These are phyloP conservation scores for Neoarthrinium moseri DNA, from an alignment of 2,329 filamentous ascomycete species.

Conservation along the genomic window DNA sequence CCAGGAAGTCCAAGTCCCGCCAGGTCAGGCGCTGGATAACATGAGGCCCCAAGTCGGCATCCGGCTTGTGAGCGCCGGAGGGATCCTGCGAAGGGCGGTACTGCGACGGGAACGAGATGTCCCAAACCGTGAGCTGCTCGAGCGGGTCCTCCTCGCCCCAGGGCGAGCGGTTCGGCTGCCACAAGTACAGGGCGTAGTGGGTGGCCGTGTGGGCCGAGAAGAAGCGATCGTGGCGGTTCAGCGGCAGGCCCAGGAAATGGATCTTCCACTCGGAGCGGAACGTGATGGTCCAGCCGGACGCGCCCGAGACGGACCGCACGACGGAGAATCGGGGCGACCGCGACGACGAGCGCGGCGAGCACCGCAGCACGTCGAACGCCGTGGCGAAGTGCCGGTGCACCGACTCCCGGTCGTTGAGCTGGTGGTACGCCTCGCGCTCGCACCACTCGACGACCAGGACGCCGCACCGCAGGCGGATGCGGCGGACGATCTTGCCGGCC, in stretches of 20 bases:
- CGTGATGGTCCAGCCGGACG: constrained; percentile 38
- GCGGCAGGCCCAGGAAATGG: constrained; percentile 53
- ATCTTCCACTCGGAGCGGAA: constrained; percentile 62
- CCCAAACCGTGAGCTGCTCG: constrained; percentile 59
- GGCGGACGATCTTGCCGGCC: constrained; percentile 48
- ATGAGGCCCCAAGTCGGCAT: constrained; percentile 33
- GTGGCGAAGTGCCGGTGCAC: constrained; percentile 60
- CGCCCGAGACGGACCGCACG: constrained; percentile 5
- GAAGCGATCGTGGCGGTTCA: constrained; percentile 58
- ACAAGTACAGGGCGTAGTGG: constrained; percentile 62
- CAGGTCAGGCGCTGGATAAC: constrained; percentile 50
- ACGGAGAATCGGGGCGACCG: constrained; percentile 10
- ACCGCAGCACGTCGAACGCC: constrained; percentile 48
- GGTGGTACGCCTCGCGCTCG: constrained; percentile 48
- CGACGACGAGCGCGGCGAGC: constrained; percentile 8
- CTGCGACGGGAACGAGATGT: constrained; percentile 48
- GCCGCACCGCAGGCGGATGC: constrained; percentile 50
- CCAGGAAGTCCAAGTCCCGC: constrained; percentile 50
- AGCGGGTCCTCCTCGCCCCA: constrained; percentile 56
- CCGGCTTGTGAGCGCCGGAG: constrained; percentile 34
- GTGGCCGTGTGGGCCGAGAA: constrained; percentile 58
- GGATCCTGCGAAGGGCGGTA: constrained; percentile 52
- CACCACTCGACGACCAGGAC: constrained; percentile 67
- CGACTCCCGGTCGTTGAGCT: constrained; percentile 47
- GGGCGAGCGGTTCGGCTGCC: constrained; percentile 56